Percentiles rank a stretch among this genome's conserved stretches.
Conservation (phyloP, 2,329 filamentous ascomycete species). For the Ophiostoma quercus region DNA sequence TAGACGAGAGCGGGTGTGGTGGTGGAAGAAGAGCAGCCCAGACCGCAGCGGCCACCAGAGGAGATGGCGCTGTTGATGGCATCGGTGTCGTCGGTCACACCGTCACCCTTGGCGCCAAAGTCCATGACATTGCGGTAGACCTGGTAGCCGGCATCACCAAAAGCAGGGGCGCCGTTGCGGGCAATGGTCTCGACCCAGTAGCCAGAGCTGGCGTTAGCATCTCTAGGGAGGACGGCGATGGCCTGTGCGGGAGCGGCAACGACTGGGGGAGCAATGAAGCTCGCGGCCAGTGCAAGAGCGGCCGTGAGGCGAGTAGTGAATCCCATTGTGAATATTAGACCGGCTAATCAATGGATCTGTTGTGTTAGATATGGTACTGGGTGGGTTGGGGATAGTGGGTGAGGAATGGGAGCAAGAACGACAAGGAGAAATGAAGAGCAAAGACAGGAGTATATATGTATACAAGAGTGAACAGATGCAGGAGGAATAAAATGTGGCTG, state of each 20-base stretch:
- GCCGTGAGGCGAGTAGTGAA: constrained; percentile 41
- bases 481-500: neutral
- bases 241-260: constrained; percentile 24
- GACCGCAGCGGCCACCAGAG: constrained; percentile 72
- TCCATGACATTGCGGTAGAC: constrained; percentile 73
- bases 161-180: constrained; percentile 64
- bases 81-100: constrained; percentile 71
- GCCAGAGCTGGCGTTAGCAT: constrained; percentile 29
- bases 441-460: neutral
- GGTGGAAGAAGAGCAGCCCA: constrained; percentile 77
- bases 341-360: neutral
- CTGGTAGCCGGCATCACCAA: constrained; percentile 56
- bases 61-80: constrained; percentile 83
- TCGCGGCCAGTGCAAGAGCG: constrained; percentile 34
- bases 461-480: neutral
- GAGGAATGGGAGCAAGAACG: neutral
- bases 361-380: neutral
- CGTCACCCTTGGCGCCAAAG: constrained; percentile 65
- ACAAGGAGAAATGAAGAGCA: neutral
- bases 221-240: neutral
- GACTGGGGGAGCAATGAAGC: constrained; percentile 22
- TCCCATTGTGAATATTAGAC: constrained; percentile 35
- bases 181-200: constrained; percentile 71
- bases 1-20: constrained; percentile 82
- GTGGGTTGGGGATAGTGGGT: neutral